Conservation (phyloP, 768 basidiomycete species). For the Suillus weaverae region DNA sequence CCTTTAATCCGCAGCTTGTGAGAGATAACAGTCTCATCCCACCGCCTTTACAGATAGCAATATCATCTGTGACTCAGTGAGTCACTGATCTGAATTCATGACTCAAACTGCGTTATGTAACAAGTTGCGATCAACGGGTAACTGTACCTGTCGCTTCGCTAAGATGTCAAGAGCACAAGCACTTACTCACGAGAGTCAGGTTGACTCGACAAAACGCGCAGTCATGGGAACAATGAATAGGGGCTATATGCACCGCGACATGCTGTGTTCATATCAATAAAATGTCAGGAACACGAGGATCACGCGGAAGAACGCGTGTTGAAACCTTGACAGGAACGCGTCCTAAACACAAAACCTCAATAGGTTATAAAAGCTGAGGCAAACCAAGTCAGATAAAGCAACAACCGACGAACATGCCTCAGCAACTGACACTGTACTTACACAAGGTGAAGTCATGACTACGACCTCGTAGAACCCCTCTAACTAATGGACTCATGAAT, state of each 20-base stretch:
- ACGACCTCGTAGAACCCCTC: background rate
- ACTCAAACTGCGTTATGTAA: background rate
- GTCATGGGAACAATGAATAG: too few relatives aligned
- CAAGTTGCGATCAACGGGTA: background rate
- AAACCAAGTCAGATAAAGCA: background rate
- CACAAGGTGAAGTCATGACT: background rate
- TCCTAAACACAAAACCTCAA: background rate
- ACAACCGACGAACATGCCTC: background rate
- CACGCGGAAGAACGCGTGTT: background rate
- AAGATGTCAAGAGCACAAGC: too few relatives aligned
- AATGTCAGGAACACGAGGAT: background rate
- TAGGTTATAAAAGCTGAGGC: background rate
- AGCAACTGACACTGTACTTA: background rate
- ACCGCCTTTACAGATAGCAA: background rate
- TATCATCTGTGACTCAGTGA: background rate
- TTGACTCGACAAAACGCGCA: too few relatives aligned
- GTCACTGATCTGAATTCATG: background rate
- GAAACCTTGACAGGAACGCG: background rate
- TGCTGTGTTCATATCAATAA: too few relatives aligned
- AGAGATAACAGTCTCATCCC: background rate
- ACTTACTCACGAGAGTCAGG: too few relatives aligned
- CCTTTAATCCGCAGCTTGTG: background rate
- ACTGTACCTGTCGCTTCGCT: too few relatives aligned
- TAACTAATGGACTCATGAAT: background rate
- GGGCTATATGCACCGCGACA: too few relatives aligned